Evolutionary conservation across 2,329 filamentous ascomycete genomes (phyloP).

Genomic region (Pseudogymnoascus sp.): DNA sequence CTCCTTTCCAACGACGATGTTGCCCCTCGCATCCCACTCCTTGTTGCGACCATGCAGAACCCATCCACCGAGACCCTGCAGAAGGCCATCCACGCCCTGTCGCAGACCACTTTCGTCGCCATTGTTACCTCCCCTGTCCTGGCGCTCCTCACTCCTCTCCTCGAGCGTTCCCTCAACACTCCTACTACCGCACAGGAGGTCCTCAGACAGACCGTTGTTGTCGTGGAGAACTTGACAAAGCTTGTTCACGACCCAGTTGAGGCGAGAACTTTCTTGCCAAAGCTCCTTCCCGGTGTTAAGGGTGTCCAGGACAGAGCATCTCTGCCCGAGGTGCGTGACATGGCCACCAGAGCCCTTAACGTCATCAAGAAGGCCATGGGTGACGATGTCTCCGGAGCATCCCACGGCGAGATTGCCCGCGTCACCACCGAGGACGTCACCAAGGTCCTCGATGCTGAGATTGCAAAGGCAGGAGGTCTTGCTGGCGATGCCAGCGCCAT

Average conservation of each 20-base stretch:
- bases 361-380: slow-evolving; percentile 94
- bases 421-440: slow-evolving; percentile 65
- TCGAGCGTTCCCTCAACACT: slow-evolving; percentile 89
- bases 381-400: slow-evolving; percentile 52
- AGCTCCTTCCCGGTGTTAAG: slow-evolving; percentile 89
- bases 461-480: slow-evolving; percentile 61
- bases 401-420: slow-evolving; percentile 48
- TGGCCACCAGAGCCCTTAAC: slow-evolving; percentile 70
- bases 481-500: slow-evolving; percentile 49
- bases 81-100: slow-evolving; percentile 93
- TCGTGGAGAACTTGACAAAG: slow-evolving; percentile 96
- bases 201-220: slow-evolving; percentile 87
- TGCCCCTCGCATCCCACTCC: slow-evolving; percentile 77
- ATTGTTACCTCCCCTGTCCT: slow-evolving; percentile 92
- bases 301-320: slow-evolving; percentile 79
- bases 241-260: slow-evolving; percentile 94
- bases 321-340: slow-evolving; percentile 85
- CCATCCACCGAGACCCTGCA: slow-evolving; percentile 81
- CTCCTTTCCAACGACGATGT: slow-evolving; percentile 97
- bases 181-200: slow-evolving; percentile 90
- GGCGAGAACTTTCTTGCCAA: slow-evolving; percentile 88
- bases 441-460: slow-evolving; percentile 64
- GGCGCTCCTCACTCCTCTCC: slow-evolving; percentile 84
- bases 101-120: slow-evolving; percentile 97
- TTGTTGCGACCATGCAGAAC: slow-evolving; percentile 92